Base-by-base conservation (phyloP, 2,329 filamentous ascomycete genomes). In the Furcasterigmium furcatum region DNA sequence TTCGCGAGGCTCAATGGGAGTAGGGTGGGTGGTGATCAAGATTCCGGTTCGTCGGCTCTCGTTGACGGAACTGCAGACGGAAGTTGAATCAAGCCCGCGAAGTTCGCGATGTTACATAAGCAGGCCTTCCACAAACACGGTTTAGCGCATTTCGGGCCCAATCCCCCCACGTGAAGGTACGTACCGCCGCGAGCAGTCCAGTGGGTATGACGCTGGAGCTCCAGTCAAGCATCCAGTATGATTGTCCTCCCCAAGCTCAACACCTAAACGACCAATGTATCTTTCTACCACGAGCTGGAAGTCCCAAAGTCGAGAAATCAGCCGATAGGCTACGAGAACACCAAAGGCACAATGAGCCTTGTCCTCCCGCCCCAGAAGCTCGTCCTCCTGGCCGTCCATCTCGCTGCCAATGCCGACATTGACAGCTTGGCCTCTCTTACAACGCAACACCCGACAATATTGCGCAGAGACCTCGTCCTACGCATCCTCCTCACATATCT, bases 401-500 rank as follows among this genome's bases (percentile, higher is more conserved):
- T 84, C 55, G 82, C 88, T 44, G 77, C 79, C 50, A 78, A 80
- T 56, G 76, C 80, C 58, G 79, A 91, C 60, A 71, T 91, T 55
- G 63, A 74, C 54, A 74, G 77, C 52, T 68, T 94, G 48, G 74
- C 77, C 46, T 72, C 71, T 44, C 71, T 94, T 50, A 74, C 80
- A 43, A 71, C 76, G 19, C 69, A 73, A 32, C 70, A 87, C 54
- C 65, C 67, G 44, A 69, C 76, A 45, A 73, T 84, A 30, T 71
- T 94, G 45, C 73, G 77, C 22, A 75, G 78, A 38, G 80, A 87
- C 46, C 68, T 90, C 13, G 61, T 88, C 20, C 72, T 94, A 47
- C 82, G 85, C 38, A 82, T 94, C 44, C 67, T 95, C 19, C 75
- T 95, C 38, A 88, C 85, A 18, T 88, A 85, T 59, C 74, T 95